phyloP scores from a whole-genome alignment of 441 rosid genomes.

The Kokia cookei region DNA sequence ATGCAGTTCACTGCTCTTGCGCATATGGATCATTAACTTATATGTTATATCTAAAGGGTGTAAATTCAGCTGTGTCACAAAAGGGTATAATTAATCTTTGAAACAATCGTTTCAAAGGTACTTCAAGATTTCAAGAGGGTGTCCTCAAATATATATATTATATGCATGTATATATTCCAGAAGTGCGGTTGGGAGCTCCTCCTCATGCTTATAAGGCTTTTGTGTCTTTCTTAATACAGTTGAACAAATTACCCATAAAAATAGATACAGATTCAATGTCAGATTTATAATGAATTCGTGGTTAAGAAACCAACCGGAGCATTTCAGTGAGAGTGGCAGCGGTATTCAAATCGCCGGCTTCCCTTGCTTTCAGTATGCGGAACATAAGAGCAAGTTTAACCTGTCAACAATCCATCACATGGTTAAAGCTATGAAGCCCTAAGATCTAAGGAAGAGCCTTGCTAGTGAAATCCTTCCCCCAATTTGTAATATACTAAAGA shows the following conservation, averaged over 20 bases:
- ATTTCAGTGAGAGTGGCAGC: neutral
- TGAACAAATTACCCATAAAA: no score
- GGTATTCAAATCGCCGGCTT: neutral
- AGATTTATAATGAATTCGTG: neutral
- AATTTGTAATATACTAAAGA: no score
- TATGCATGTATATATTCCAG: neutral
- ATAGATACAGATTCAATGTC: neutral
- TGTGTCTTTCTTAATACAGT: no score
- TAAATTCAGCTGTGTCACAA: neutral
- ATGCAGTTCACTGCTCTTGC: neutral
- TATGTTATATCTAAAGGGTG: neutral
- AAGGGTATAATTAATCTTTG: conserved; percentile 14
- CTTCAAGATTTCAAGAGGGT: conserved; percentile 11
- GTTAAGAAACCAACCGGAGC: neutral
- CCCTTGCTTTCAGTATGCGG: conserved; percentile 3
- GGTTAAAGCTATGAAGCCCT: no score
- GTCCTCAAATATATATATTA: no score
- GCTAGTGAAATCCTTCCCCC: no score
- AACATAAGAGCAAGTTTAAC: conserved; percentile 1
- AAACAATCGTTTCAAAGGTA: conserved; percentile 25
- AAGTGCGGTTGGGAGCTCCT: no score
- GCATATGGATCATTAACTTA: neutral
- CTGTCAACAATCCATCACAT: no score
- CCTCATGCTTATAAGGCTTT: no score
- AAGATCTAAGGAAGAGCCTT: no score